Base-by-base conservation (phyloP, 208 protist genomes). In the Novymonas esmeraldas region DNA sequence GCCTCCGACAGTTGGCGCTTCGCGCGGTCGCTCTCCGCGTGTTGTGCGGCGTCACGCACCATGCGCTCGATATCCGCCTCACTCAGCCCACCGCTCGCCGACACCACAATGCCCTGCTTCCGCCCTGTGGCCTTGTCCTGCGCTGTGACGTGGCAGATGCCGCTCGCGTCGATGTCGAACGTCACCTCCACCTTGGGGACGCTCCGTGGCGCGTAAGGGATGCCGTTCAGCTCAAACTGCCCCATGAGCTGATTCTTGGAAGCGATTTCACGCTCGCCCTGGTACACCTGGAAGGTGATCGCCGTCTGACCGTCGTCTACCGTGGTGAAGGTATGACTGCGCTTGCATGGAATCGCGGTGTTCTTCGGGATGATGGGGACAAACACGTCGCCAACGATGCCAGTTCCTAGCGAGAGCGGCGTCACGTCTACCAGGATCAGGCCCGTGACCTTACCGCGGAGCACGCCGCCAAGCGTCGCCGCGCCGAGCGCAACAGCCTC, bases 401-500 rank as follows among this genome's bases (percentile, higher is more conserved):
- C 97, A 54, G 99, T 99, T 61, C 91, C 99, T 14, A 99, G 95
- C 10, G 98, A 99, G 11, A 99, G 86, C 42, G 98, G 99, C 3
- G 98, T 99, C 14, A 99, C 98, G 79, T 99, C 98, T 11, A 99
- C 73, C 2, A 99, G 79, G 5, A 99, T 75, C 18, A 99, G 80
- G 34, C 98, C 96, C 49, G 93, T 95, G 9, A 97, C 85, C 22
- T 99, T 91, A 28, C 90, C 93, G 13, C 84, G 78, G 11, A 99
- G 70, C 38, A 99, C 90, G 77, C 89, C 93, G 56, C 93, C 99
- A 80, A 99, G 98, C 65, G 99, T 98, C 58, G 99, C 99, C 20
- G 99, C 99, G 61, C 99, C 99, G 26, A 99, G 92, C 7, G 99
- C 99, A n/a, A 99, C 99, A 22, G 98, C 98, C 87, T 99, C 99